These are phyloP conservation scores for Colletotrichum destructivum DNA, from an alignment of 2,329 filamentous ascomycete genomes.

Conservation along the genomic window DNA sequence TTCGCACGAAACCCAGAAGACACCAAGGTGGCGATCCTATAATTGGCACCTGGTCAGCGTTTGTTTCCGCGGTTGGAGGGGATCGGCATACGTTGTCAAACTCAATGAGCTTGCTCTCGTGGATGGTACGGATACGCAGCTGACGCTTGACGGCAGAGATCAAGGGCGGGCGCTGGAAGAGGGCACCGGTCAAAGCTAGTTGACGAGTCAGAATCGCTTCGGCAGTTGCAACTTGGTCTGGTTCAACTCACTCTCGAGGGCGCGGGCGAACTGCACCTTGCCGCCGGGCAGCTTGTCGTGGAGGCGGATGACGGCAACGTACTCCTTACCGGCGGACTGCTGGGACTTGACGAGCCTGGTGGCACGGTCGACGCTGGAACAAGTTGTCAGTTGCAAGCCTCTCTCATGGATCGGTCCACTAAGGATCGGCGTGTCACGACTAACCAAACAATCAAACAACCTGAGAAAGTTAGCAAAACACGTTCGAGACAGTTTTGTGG, in stretches of 20 bases:
- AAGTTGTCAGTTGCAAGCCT: slow-evolving; percentile 1
- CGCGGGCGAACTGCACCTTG: slow-evolving; percentile 91
- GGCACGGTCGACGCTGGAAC: slow-evolving; percentile 84
- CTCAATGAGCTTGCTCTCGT: slow-evolving; percentile 96
- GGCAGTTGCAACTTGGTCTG: slow-evolving; percentile 5
- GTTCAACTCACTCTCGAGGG: slow-evolving; percentile 77
- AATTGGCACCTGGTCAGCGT: slow-evolving; percentile 26
- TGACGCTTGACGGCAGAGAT: slow-evolving; percentile 99
- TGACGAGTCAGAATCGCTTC: slow-evolving; percentile 28
- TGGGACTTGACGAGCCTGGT: slow-evolving; percentile 99
- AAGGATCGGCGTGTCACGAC: slow-evolving; percentile 9
- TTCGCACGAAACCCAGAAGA: slow-evolving; percentile 99
- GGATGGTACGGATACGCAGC: slow-evolving; percentile 96
- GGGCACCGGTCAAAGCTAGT: slow-evolving; percentile 84
- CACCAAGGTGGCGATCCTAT: slow-evolving; percentile 88
- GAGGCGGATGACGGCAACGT: slow-evolving; percentile 94
- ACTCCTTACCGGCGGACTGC: slow-evolving; percentile 99
- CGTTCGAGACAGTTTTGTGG: slow-evolving; percentile 86
- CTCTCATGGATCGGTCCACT: slow-evolving; percentile 8
- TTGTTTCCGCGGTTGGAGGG: slow-evolving; percentile 2
- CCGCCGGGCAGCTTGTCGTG: slow-evolving; percentile 96
- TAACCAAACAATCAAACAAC: slow-evolving; percentile 43
- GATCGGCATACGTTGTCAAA: slow-evolving; percentile 80
- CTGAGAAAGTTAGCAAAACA: slow-evolving; percentile 47
- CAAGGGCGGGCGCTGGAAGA: slow-evolving; percentile 96